Evolutionary conservation across 1,284 basidiomycete genomes (phyloP).

Genomic region (Papiliotrema nemorosa): DNA sequence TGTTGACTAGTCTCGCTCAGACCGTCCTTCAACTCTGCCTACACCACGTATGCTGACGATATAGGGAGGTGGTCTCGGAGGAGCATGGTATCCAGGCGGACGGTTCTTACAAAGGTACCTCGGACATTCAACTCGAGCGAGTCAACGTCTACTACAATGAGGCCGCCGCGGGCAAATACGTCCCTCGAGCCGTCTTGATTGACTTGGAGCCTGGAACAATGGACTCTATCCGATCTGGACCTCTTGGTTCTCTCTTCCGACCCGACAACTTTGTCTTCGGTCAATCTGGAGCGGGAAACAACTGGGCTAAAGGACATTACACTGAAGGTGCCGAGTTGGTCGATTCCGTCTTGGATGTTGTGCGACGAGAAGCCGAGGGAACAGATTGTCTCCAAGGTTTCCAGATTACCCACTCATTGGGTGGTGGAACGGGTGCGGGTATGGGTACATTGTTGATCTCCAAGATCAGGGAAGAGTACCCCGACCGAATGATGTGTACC

Average conservation of each 20-base stretch:
- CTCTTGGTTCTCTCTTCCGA: conserved; percentile 55
- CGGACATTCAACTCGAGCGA: conserved; percentile 94
- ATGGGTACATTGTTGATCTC: conserved; percentile 62
- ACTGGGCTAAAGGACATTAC: conserved; percentile 59
- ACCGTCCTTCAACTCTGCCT: background rate
- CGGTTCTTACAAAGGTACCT: conserved; percentile 86
- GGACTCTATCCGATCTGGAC: conserved; percentile 79
- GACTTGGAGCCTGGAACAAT: conserved; percentile 97
- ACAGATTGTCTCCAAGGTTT: conserved; percentile 59
- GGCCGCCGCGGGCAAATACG: conserved; percentile 83
- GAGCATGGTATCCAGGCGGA: conserved; percentile 94
- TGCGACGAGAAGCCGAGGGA: conserved; percentile 59
- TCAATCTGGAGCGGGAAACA: conserved; percentile 58
- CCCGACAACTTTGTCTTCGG: conserved; percentile 60
- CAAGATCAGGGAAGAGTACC: conserved; percentile 62
- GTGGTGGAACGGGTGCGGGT: conserved; percentile 62
- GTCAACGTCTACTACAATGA: conserved; percentile 96
- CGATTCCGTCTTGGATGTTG: conserved; percentile 58
- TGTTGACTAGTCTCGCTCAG: conserved; percentile 51
- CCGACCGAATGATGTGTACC: conserved; percentile 62
- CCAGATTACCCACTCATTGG: conserved; percentile 62
- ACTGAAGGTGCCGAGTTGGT: conserved; percentile 57
- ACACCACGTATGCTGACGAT: background rate
- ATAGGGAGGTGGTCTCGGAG: conserved; percentile 67
- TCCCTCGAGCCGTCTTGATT: conserved; percentile 90